Base-by-base conservation (phyloP, 140 eudicot genomes). In the Flaveria floridana region DNA sequence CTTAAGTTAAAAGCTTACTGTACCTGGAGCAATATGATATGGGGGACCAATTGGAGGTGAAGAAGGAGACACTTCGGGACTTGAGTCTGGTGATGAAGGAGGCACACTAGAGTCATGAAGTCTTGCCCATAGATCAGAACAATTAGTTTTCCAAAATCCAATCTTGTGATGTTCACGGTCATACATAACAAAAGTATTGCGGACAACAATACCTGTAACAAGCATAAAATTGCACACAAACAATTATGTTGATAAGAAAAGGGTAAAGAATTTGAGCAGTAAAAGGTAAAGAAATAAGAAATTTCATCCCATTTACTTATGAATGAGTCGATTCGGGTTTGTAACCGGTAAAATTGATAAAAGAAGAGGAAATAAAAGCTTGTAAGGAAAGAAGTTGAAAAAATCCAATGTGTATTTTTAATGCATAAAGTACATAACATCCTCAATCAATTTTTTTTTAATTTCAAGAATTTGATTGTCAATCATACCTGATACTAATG, bases 91-190 rank as follows among this genome's bases (percentile, higher is more conserved):
- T 20, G 81, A 69, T 16, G 90, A n/a, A n/a, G n/a, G 81, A 11
- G 94, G 73, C 3, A 69, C 82, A 85, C 57, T 73, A 53, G 92
- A 70, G 56, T 55, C 42, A 52, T 84, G 85, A 70, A 95, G 92
- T 71, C 88, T 88, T 71, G 82, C 89, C 97, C 96, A 95, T 77
- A 95, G 58, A 51, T 91, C 97, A 16, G 99, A 91, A 76, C 99
- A 95, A 68, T 91, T 95, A 13, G 97, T 95, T 88, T 91, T 95
- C 99, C 96, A 95, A 75, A 95, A 95, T 14, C 99, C 99, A 71
- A 95, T 80, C 76, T 83, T 88, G 53, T 82, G 86, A 83, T 91
- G 88, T 82, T 87, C 95, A 56, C 99, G 99, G 71, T 95, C 99
- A 84, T 95, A 95, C 66, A 80, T 91, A 57, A 95, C 97, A 57